Evolutionary conservation across 2,329 filamentous ascomycete genomes (phyloP).

Genomic region (Xylariomycetidae sp.): DNA sequence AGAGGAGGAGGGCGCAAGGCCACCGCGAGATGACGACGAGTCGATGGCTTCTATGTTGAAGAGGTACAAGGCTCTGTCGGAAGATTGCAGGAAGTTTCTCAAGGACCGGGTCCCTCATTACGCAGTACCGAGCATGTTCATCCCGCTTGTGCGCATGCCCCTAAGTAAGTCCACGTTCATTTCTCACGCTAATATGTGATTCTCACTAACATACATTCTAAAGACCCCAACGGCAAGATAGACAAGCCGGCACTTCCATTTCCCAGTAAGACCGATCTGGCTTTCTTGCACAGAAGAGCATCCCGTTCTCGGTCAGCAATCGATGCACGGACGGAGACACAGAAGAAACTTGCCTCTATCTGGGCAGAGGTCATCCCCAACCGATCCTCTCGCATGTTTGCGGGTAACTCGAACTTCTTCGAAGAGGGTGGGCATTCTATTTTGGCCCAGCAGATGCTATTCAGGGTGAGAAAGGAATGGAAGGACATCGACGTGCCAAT

Average conservation of each 20-base stretch:
- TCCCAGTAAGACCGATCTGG: constrained; percentile 67
- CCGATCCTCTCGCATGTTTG: no score
- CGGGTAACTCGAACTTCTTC: constrained; percentile 66
- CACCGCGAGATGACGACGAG: constrained; percentile 45
- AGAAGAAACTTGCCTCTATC: constrained; percentile 61
- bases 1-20: constrained; percentile 48
- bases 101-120: constrained; percentile 67
- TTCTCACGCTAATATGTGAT: no score
- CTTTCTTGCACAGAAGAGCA: no score
- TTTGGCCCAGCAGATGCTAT: constrained; percentile 73
- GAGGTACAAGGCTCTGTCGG: no score
- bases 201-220: no score
- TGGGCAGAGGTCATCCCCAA: constrained; percentile 68
- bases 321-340: constrained; percentile 51
- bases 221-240: constrained; percentile 81
- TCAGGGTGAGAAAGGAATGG: constrained; percentile 50
- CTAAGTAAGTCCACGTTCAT: no score
- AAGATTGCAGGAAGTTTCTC: constrained; percentile 64
- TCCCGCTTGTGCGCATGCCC: constrained; percentile 66
- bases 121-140: constrained; percentile 68
- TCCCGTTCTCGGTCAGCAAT: no score
- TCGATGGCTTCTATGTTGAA: constrained; percentile 37
- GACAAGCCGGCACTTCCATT: constrained; percentile 76
- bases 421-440: constrained; percentile 77
- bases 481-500: constrained; percentile 56